Evolutionary conservation across 768 basidiomycete species (phyloP).

Genomic region (Polyporus arcularius): DNA sequence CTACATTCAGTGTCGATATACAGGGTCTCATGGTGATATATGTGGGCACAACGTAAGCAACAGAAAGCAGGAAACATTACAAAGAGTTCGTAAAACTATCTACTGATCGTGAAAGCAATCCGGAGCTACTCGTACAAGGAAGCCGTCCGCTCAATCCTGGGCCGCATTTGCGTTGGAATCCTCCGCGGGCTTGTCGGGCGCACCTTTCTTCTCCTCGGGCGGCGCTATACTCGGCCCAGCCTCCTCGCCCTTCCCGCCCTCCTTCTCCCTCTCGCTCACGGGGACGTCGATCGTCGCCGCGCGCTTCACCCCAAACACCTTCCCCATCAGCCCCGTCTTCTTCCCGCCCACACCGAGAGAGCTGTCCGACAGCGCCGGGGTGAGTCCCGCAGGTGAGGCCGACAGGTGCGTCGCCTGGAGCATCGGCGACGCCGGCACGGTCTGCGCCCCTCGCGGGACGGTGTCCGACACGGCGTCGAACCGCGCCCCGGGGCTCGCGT

Average conservation of each 20-base stretch:
- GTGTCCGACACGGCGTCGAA: not conserved
- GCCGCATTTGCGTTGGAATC: not conserved
- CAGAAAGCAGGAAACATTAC: no score
- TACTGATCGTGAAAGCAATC: no score
- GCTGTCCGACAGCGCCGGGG: not conserved
- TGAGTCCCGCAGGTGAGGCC: not conserved
- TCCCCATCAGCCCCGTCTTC: conserved; percentile 9
- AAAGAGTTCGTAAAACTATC: no score
- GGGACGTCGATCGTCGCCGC: conserved; percentile 11
- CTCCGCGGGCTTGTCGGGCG: conserved; percentile 5
- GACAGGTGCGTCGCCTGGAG: not conserved
- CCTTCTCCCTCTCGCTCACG: not conserved
- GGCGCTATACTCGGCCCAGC: conserved; percentile 2
- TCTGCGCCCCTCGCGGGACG: conserved; percentile 3
- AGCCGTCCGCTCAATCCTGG: no score
- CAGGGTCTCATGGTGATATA: no score
- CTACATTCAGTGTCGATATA: no score
- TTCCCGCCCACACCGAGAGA: not conserved
- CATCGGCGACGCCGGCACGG: conserved; percentile 7
- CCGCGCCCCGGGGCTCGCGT: not conserved
- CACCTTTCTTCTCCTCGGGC: conserved; percentile 16
- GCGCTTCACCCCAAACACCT: conserved; percentile 17
- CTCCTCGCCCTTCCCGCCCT: not conserved
- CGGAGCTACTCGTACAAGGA: no score
- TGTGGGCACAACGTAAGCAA: no score